Conservation (phyloP, 495 filamentous ascomycete genomes). For the Rhypophila decipiens region DNA sequence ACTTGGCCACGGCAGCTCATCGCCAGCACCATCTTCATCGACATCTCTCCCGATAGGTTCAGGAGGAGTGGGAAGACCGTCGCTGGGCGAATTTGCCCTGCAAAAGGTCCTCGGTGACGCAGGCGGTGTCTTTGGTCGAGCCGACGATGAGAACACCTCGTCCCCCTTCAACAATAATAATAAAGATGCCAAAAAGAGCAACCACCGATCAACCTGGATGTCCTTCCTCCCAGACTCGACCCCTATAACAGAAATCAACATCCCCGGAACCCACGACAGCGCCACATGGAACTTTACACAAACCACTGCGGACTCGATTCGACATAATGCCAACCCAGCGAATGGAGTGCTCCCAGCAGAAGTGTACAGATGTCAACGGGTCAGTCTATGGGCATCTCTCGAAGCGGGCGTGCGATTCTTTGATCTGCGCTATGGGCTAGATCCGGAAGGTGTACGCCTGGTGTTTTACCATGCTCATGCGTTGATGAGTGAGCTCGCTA, state of each 20-base stretch:
- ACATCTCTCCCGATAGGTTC: not conserved
- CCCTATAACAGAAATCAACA: conserved; percentile 41
- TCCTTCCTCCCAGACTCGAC: conserved; percentile 32
- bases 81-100: conserved; percentile 30
- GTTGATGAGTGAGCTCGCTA: conserved; percentile 37
- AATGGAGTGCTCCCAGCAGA: conserved; percentile 15
- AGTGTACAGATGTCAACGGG: conserved; percentile 39
- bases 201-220: conserved; percentile 39
- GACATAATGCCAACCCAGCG: conserved; percentile 18
- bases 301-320: conserved; percentile 34
- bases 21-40: not conserved
- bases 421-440: conserved; percentile 44
- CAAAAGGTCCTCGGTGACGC: conserved; percentile 37
- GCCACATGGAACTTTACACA: conserved; percentile 50
- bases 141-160: not conserved
- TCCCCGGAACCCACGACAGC: conserved; percentile 49
- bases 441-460: conserved; percentile 37
- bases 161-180: conserved; percentile 2
- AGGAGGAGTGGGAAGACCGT: not conserved
- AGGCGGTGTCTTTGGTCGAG: conserved; percentile 39
- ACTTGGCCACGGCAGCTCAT: too few relatives aligned
- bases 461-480: conserved; percentile 47
- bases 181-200: conserved; percentile 3
- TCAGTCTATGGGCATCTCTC: conserved; percentile 31
- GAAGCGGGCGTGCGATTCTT: conserved; percentile 46